Base-by-base conservation (phyloP, 2,329 filamentous ascomycete genomes). In the Trichoderma sp. region DNA sequence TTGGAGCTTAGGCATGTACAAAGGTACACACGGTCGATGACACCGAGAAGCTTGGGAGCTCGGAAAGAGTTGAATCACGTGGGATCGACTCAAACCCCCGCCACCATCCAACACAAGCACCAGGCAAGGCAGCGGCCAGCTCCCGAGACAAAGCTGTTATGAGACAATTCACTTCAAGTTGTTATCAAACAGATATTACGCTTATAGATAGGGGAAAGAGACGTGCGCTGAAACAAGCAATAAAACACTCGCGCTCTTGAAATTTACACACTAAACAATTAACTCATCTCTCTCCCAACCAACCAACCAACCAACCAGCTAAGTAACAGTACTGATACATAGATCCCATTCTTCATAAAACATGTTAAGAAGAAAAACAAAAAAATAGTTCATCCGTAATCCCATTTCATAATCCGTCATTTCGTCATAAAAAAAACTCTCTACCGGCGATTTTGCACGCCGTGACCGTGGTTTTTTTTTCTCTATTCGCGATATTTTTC, bases 401-500 rank as follows among this genome's bases (percentile, higher is more conserved):
- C 55, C 55, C 55, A 66, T 37, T 47, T 57, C 69, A 47, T 70
- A 27, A 47, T 56, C 59, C 59, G 59, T 70, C 69, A 56, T 70
- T 27, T 68, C 64, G 57, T 70, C 69, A 31, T 70, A 31, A 65
- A 10, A 66, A 66, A 67, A 35, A 13, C 11, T 14, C 64, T 56
- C 64, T 68, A 33, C 40, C 69, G 24, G 57, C 61, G 64, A 60
- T 62, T 62, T 56, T 56, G 56, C 57, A 57, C 63, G 57, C 64
- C 65, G 59, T 68, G 33, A 53, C 69, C 53, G 57, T 68, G 33
- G 33, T 35, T 35, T 35, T 43, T 43, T 68, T 64, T 61, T 68
- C 27, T 68, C 65, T 70, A 70, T 70, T 49, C 65, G 58, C 65
- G 33, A 65, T 65, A 49, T 65, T 43, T 43, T 35, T 55, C 62